Evolutionary conservation across 2,329 filamentous ascomycete genomes (phyloP).

Genomic region (Apiospora malaysiana): DNA sequence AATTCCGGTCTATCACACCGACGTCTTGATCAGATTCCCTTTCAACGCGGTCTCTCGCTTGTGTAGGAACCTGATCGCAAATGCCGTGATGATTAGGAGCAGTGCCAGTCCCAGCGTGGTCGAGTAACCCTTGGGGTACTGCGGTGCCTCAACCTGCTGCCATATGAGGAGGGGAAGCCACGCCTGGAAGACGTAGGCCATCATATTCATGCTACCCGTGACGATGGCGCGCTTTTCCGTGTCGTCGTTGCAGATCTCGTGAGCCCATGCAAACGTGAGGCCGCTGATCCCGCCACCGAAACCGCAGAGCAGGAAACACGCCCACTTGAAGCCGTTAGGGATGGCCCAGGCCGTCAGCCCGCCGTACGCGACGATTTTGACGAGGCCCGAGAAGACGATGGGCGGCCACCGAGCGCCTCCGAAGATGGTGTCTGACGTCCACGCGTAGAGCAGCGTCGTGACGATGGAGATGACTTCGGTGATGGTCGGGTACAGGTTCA

Average conservation of each 20-base stretch:
- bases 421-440: conserved; percentile 67
- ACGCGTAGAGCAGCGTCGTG: conserved; percentile 67
- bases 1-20: background rate
- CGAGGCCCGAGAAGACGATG: conserved; percentile 60
- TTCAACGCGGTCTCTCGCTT: conserved; percentile 42
- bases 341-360: conserved; percentile 52
- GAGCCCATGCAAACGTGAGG: conserved; percentile 54
- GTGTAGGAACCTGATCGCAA: conserved; percentile 54
- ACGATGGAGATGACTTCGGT: conserved; percentile 60
- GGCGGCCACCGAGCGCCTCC: conserved; percentile 67
- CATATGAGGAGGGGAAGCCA: conserved; percentile 72
- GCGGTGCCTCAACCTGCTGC: conserved; percentile 67
- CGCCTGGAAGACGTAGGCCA: conserved; percentile 72
- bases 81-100: conserved; percentile 55
- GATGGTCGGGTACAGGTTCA: conserved; percentile 64
- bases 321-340: conserved; percentile 65
- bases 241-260: conserved; percentile 56
- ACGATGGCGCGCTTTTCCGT: conserved; percentile 72
- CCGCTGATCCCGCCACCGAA: conserved; percentile 56
- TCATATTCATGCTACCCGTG: conserved; percentile 69
- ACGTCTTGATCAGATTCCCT: background rate
- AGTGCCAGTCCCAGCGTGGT: conserved; percentile 57
- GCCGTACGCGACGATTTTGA: conserved; percentile 48
- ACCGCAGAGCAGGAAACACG: conserved; percentile 62
- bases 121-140: conserved; percentile 66